Conservation (phyloP, 495 filamentous ascomycete species). For the Hypoxylon lienhwacheense region DNA sequence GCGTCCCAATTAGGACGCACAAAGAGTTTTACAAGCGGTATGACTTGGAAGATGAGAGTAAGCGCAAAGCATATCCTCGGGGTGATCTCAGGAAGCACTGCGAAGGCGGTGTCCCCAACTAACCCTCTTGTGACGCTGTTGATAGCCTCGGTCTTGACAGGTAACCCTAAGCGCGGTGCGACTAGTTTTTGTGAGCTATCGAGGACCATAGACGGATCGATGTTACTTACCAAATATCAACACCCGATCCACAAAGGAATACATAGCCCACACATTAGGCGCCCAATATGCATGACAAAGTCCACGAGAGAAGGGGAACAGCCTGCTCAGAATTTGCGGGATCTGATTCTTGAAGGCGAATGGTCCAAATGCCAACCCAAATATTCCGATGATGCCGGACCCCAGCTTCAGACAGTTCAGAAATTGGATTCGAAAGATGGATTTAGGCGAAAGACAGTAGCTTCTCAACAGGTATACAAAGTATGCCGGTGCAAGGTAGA, state of each 20-base stretch:
- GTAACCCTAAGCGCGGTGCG: slow-evolving; percentile 74
- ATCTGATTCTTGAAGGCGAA: slow-evolving; percentile 84
- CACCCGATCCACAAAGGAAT: slow-evolving; percentile 84
- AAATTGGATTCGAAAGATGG: slow-evolving; percentile 73
- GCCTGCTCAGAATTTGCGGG: slow-evolving; percentile 77
- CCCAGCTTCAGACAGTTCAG: slow-evolving; percentile 82
- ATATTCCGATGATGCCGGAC: slow-evolving; percentile 67
- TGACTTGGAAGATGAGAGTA: slow-evolving; percentile 80
- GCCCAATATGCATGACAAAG: slow-evolving; percentile 99
- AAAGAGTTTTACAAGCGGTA: slow-evolving; percentile 82
- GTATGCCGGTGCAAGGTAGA: slow-evolving; percentile 94
- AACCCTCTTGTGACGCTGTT: slow-evolving; percentile 89
- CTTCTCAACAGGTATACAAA: slow-evolving; percentile 82
- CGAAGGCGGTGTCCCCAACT: slow-evolving; percentile 94
- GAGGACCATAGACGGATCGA: slow-evolving; percentile 1
- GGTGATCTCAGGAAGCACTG: slow-evolving; percentile 83
- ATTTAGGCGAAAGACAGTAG: slow-evolving; percentile 83
- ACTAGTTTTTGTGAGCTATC: slow-evolving; percentile 53
- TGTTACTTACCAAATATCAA: slow-evolving; percentile 70
- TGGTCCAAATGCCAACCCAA: slow-evolving; percentile 83
- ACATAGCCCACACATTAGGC: slow-evolving; percentile 95
- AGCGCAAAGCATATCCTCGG: slow-evolving; percentile 78
- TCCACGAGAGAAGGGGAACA: slow-evolving; percentile 93
- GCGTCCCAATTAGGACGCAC: slow-evolving; percentile 76
- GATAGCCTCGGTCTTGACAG: slow-evolving; percentile 71